Base-by-base conservation (phyloP, 2,329 filamentous ascomycete genomes). In the Pyricularia pennisetigena region DNA sequence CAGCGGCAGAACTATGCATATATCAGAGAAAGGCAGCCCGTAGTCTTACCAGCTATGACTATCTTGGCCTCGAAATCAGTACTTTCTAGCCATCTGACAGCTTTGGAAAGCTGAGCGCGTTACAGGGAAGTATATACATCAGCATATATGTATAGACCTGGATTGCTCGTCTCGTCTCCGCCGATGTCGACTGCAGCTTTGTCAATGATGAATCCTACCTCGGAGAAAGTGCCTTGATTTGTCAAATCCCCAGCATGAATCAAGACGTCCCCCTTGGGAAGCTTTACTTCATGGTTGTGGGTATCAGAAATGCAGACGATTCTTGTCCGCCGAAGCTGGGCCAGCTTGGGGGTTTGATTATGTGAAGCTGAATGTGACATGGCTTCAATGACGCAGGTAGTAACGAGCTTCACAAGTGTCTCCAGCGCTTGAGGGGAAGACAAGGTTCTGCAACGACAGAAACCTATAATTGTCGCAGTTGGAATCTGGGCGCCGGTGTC, bases 261-360 rank as follows among this genome's bases (percentile, higher is more conserved):
- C 41, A 94, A 81, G 9, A 94, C 85, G 74, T 94, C 90, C 59
- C 90, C 91, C 26, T 82, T 83, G 0, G 91, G 90, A 0, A 93
- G 82, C 72, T 86, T 88, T 72, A 85, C 81, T 2, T 82, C 82
- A 71, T 81, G 83, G 75, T 91, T 91, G 77, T 93, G 90, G 1
- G 90, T 93, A 77, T 94, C 91, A 4, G 90, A 91, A 68, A 93
- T 83, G 78, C 90, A 92, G 67, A 93, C 89, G 69, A 93, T 84
- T 70, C 90, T 85, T 6, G 89, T 88, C 70, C 83, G 79, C 67
- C 82, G 77, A 10, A 76, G 76, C 7, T n/a, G 59, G n/a, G 64
- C 26, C 14, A n/a, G 32, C 41, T 26, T 66, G 16, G 26, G n/a
- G 14, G 35, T 12, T 28, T 54, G 41, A 54, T 54, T 8, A 54